These are phyloP conservation scores for Tuber brumale DNA, from an alignment of 495 filamentous ascomycete species.

Conservation along the genomic window DNA sequence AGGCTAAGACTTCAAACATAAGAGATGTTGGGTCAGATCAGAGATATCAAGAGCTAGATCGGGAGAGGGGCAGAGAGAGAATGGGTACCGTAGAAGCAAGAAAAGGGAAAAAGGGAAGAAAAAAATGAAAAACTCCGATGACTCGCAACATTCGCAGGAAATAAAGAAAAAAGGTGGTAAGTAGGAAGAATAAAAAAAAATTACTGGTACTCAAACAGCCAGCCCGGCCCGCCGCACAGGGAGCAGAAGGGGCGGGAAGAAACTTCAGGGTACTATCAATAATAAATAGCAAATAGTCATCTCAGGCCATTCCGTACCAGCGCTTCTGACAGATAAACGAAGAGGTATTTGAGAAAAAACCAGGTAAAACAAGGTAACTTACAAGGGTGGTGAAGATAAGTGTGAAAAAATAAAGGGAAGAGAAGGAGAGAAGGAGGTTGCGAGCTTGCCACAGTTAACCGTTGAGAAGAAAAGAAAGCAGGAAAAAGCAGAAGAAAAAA, in stretches of 20 bases:
- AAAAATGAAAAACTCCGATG: neutral
- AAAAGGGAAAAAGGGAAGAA: neutral
- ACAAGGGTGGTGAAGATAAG: neutral
- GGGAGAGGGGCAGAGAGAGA: neutral
- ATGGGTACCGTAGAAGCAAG: neutral
- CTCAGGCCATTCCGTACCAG: neutral
- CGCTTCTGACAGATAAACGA: slow-evolving; percentile 15
- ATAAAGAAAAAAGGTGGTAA: neutral
- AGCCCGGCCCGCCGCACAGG: neutral
- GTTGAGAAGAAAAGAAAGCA: neutral
- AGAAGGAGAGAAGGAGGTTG: neutral
- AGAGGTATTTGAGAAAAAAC: slow-evolving; percentile 30
- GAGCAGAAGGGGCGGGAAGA: neutral
- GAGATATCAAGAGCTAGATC: neutral
- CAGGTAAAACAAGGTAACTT: neutral
- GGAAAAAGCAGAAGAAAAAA: neutral
- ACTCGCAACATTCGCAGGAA: neutral
- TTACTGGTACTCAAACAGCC: neutral
- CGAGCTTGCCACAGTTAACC: neutral
- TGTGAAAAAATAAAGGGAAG: neutral
- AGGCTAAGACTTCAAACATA: neutral
- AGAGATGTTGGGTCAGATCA: neutral
- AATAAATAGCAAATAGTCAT: neutral
- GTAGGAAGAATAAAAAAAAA: neutral
- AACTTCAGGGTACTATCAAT: neutral